Evolutionary conservation across 2,329 filamentous ascomycete species (phyloP).

Genomic region (Scleromitrula shiraiana): DNA sequence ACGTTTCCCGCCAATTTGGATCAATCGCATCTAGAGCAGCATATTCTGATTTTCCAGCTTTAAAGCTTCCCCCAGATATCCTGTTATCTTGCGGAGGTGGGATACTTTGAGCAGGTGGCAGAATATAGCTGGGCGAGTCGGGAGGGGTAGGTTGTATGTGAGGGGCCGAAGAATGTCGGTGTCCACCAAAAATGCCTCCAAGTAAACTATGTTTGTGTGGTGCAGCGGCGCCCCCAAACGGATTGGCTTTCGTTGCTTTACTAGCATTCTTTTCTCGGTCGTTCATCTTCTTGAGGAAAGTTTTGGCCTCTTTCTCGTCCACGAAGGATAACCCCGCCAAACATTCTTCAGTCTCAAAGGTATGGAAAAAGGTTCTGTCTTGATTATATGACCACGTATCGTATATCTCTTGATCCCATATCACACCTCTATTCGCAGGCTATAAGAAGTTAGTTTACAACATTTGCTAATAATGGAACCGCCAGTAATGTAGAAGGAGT

Average conservation of each 20-base stretch:
- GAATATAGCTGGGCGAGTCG: slow-evolving; percentile 44
- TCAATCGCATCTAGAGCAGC: slow-evolving; percentile 56
- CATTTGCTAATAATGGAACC: not conserved
- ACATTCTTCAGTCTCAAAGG: slow-evolving; percentile 91
- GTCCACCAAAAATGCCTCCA: slow-evolving; percentile 51
- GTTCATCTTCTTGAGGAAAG: slow-evolving; percentile 95
- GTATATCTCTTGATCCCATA: slow-evolving; percentile 98
- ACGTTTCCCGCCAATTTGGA: slow-evolving; percentile 56
- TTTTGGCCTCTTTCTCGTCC: slow-evolving; percentile 95
- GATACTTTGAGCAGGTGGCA: slow-evolving; percentile 23
- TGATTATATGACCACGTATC: slow-evolving; percentile 93
- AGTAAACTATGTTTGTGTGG: slow-evolving; percentile 39
- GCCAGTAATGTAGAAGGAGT: not conserved
- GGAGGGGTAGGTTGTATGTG: slow-evolving; percentile 39
- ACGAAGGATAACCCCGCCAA: slow-evolving; percentile 84
- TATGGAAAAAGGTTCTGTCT: slow-evolving; percentile 95
- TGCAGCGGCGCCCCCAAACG: slow-evolving; percentile 51
- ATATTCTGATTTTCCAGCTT: slow-evolving; percentile 48
- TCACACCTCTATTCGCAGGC: slow-evolving; percentile 72
- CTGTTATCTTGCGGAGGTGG: slow-evolving; percentile 26
- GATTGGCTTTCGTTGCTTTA: slow-evolving; percentile 73
- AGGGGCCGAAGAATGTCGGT: slow-evolving; percentile 50
- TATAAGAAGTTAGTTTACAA: slow-evolving; percentile 32
- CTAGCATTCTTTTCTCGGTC: slow-evolving; percentile 93
- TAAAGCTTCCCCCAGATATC: slow-evolving; percentile 39